A percentile compares a stretch with the other conserved stretches of the same genome.
phyloP scores from a whole-genome alignment of 352 stramenopile genomes.

The Globisporangium uncinulatum region DNA sequence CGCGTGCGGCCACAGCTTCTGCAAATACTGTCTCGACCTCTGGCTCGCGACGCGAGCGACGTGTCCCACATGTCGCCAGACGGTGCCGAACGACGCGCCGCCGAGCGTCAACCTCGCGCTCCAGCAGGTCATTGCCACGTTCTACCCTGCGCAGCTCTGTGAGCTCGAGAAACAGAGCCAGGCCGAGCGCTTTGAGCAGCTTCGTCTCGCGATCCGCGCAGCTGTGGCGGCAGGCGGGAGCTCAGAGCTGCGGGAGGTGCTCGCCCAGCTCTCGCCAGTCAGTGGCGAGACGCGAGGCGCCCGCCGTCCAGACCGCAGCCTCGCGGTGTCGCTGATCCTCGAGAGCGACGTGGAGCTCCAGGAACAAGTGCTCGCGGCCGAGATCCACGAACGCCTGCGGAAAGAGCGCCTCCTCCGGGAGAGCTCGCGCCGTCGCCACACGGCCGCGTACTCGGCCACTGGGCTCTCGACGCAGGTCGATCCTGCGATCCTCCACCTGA shows the following conservation, averaged over 20 bases:
- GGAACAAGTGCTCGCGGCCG: slow-evolving; percentile 27
- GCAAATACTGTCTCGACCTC: slow-evolving; percentile 34
- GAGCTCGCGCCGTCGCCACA: slow-evolving; percentile 27
- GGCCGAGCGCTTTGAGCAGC: slow-evolving; percentile 19
- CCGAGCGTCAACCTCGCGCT: slow-evolving; percentile 29
- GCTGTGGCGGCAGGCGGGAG: slow-evolving; percentile 17
- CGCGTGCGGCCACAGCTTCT: slow-evolving; percentile 41
- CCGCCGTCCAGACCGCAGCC: slow-evolving; percentile 14
- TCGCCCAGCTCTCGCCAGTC: slow-evolving; percentile 16
- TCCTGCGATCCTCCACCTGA: slow-evolving; percentile 11
- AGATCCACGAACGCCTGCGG: slow-evolving; percentile 38
- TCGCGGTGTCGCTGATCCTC: slow-evolving; percentile 26
- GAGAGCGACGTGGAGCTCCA: slow-evolving; percentile 29
- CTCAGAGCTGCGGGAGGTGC: slow-evolving; percentile 21
- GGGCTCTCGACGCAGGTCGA: slow-evolving; percentile 12
- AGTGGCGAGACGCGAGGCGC: slow-evolving; percentile 3
- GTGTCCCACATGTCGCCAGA: slow-evolving; percentile 33
- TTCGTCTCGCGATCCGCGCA: slow-evolving; percentile 23
- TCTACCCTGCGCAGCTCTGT: slow-evolving; percentile 25
- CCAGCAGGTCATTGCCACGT: slow-evolving; percentile 22
- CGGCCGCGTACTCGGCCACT: slow-evolving; percentile 22
- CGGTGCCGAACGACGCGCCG: background rate
- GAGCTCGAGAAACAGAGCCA: slow-evolving; percentile 24
- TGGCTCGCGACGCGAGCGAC: slow-evolving; percentile 31
- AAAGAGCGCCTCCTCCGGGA: slow-evolving; percentile 36